phyloP scores from a whole-genome alignment of 495 filamentous ascomycete genomes.

The Glonium stellatum region DNA sequence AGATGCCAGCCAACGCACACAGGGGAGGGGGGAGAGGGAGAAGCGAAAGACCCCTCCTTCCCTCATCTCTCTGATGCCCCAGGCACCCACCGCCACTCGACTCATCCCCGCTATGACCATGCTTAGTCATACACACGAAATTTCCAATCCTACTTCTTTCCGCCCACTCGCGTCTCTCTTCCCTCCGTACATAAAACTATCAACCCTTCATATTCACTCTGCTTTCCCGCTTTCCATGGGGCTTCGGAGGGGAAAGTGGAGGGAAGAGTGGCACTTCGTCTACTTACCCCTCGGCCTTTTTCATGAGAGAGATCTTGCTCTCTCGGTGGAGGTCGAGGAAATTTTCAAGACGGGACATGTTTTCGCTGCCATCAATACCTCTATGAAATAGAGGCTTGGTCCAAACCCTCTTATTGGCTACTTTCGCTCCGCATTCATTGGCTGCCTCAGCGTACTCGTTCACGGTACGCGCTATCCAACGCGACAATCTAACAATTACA shows the following conservation, averaged over 20 bases:
- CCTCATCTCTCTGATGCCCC: neutral
- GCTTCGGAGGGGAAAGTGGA: conserved; percentile 67
- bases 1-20: conserved; percentile 4
- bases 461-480: too few relatives aligned
- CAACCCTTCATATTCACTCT: conserved; percentile 80
- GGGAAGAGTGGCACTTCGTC: conserved; percentile 49
- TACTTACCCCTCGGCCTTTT: conserved; percentile 32
- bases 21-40: too few relatives aligned
- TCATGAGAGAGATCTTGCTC: neutral
- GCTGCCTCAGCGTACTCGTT: too few relatives aligned
- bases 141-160: conserved; percentile 1
- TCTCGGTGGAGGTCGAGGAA: conserved; percentile 28
- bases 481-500: too few relatives aligned
- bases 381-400: too few relatives aligned
- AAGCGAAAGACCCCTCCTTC: neutral
- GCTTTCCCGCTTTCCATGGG: conserved; percentile 53
- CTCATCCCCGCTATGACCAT: neutral
- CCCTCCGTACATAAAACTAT: conserved; percentile 53
- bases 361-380: neutral
- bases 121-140: conserved; percentile 3
- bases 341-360: conserved; percentile 25
- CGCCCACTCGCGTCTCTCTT: conserved; percentile 34
- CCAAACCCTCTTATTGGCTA: too few relatives aligned
- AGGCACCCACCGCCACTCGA: neutral
- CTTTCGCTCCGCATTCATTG: too few relatives aligned